These are phyloP conservation scores for Backusella mclennaniae DNA, from an alignment of 192 early-diverging fungal species.

Conservation along the genomic window DNA sequence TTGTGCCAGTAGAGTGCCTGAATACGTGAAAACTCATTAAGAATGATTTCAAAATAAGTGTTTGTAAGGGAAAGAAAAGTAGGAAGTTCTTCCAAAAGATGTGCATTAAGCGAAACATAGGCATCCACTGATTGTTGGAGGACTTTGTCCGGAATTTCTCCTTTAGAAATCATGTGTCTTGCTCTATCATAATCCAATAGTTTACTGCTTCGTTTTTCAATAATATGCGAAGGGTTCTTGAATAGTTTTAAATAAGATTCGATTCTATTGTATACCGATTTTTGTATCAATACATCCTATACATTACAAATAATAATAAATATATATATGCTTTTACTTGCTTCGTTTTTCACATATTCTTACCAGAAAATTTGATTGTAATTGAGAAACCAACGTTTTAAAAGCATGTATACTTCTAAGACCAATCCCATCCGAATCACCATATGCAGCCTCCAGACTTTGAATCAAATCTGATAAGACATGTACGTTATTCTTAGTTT, in stretches of 20 bases:
- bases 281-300: slow-evolving; percentile 19
- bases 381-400: slow-evolving; percentile 34
- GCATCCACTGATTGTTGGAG: slow-evolving; percentile 65
- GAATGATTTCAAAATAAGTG: slow-evolving; percentile 61
- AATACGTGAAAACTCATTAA: slow-evolving; percentile 53
- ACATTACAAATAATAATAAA: background rate
- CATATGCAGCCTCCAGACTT: slow-evolving; percentile 58
- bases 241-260: slow-evolving; percentile 52
- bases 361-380: background rate
- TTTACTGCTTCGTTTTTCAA: slow-evolving; percentile 72
- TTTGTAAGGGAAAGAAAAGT: slow-evolving; percentile 54
- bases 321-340: background rate
- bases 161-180: slow-evolving; percentile 53
- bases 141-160: slow-evolving; percentile 63
- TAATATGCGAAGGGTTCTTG: slow-evolving; percentile 63
- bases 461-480: slow-evolving; percentile 48
- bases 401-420: slow-evolving; percentile 32
- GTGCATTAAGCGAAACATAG: slow-evolving; percentile 65
- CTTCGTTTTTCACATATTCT: background rate
- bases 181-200: slow-evolving; percentile 70
- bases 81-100: slow-evolving; percentile 74
- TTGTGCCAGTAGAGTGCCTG: slow-evolving; percentile 53
- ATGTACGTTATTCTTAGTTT: slow-evolving; percentile 58
- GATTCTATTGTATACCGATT: slow-evolving; percentile 42
- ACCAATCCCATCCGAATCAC: slow-evolving; percentile 29